These are phyloP conservation scores for Acer negundo DNA, from an alignment of 345 rosid species.

Conservation along the genomic window DNA sequence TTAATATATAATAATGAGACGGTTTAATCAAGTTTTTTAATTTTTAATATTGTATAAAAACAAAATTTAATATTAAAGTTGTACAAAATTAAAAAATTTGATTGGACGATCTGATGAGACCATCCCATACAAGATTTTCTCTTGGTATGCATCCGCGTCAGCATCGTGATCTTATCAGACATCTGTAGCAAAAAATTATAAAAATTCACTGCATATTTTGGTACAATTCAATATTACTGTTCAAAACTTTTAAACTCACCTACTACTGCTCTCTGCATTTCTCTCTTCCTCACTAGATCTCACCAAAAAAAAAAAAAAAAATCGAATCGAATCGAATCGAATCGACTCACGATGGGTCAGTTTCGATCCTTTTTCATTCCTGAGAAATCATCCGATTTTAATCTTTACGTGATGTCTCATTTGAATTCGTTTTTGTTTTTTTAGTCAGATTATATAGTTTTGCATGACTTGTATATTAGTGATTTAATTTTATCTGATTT, in stretches of 20 bases:
- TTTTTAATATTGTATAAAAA: no score
- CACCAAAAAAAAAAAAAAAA: neutral
- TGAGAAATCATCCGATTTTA: neutral
- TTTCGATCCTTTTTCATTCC: neutral
- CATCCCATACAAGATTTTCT: no score
- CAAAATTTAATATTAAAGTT: no score
- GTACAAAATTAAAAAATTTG: no score
- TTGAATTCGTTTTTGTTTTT: neutral
- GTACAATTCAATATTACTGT: neutral
- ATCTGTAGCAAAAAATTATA: neutral
- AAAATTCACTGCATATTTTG: neutral
- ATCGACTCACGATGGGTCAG: conserved; percentile 15
- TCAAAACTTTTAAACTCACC: neutral
- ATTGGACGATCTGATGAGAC: no score
- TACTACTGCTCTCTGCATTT: neutral
- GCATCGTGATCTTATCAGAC: neutral
- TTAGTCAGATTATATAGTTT: neutral
- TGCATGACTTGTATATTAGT: neutral
- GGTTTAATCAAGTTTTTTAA: no score
- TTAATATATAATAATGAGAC: no score
- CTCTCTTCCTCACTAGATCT: neutral
- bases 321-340: neutral
- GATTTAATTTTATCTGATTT: conserved; percentile 8
- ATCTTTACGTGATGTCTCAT: neutral
- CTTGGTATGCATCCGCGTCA: neutral